phyloP scores from a whole-genome alignment of 2,329 filamentous ascomycete species.

The Trichoderma citrinoviride region DNA sequence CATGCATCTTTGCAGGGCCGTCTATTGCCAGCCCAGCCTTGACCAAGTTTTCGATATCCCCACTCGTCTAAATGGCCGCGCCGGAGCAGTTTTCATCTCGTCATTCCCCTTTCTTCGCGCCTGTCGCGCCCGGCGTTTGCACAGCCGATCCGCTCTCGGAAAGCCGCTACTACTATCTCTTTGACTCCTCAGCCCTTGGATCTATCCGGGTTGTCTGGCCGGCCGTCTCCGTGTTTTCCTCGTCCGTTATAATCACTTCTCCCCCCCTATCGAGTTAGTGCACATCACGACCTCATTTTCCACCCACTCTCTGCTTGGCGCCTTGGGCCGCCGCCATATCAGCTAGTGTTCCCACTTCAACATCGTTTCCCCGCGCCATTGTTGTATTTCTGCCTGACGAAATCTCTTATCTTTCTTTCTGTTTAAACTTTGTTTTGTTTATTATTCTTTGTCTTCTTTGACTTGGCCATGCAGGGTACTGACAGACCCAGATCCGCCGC shows the following conservation, averaged over 20 bases:
- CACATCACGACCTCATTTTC: slow-evolving; percentile 20
- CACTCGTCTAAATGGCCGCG: slow-evolving; percentile 32
- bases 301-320: slow-evolving; percentile 27
- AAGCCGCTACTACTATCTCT: slow-evolving; percentile 22
- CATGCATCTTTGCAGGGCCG: slow-evolving; percentile 4
- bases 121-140: slow-evolving; percentile 20
- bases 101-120: slow-evolving; percentile 30
- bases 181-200: slow-evolving; percentile 26
- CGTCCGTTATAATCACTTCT: slow-evolving; percentile 25
- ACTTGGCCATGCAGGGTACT: slow-evolving; percentile 46
- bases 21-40: slow-evolving; percentile 14
- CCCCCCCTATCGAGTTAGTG: slow-evolving; percentile 18
- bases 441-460: slow-evolving; percentile 24
- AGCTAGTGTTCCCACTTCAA: slow-evolving; percentile 41
- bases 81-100: slow-evolving; percentile 32
- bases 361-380: slow-evolving; percentile 22
- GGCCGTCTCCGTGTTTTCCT: slow-evolving; percentile 34
- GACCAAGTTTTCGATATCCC: slow-evolving; percentile 24
- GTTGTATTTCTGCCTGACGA: slow-evolving; percentile 17
- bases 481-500: slow-evolving; percentile 55
- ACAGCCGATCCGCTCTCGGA: slow-evolving; percentile 32
- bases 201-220: slow-evolving; percentile 19
- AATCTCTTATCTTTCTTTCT: slow-evolving; percentile 31
- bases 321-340: slow-evolving; percentile 42
- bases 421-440: slow-evolving; percentile 6